Evolutionary conservation across 2,329 filamentous ascomycete genomes (phyloP), one percentile per base, ranked within the genome.

Genomic region (Torrubiella hemipterigena): DNA sequence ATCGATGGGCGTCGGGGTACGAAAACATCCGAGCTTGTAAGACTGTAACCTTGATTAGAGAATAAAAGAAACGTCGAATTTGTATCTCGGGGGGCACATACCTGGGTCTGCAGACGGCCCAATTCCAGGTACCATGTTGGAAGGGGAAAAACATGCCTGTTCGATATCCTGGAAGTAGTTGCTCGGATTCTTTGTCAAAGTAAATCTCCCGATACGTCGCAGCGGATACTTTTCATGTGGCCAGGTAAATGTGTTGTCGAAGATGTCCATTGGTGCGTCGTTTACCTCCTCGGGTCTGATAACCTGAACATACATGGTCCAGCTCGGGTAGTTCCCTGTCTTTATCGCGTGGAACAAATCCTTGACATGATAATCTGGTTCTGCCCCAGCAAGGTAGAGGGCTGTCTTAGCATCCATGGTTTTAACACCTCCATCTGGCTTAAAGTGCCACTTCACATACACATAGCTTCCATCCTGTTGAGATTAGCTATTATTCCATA

Each of bases 221-320:
- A 78, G 58, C 3, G 77, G 77, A 17, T 76, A 70, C 28, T 77
- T 64, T 15, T 52, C 57, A 36, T 79, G 70, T 3, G 76, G 76
- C 75, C 76, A 81, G 43, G 77, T 65, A 53, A 81, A 78, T 30
- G 77, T 82, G 38, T 79, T 55, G 45, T 82, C 78, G 38, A 83
- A 78, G 38, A 81, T 58, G 50, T 75, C 77, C 60, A 67, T 75
- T 25, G 59, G 59, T 47, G 71, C 73, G 35, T 65, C 63, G 45
- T 77, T 66, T 3, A 73, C 73, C 42, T 79, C 62, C 38, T 72
- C 67, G 1, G 74, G 73, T 13, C 63, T 69, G 37, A 81, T 62
- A 5, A 70, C 62, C 51, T 82, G 78, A 3, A 79, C 62, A 38
- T 72, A 77, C 38, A 71, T 65, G 13, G 65, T 73, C 75, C 76